Conservation (phyloP, 345 rosid species). For the Citrus unshiu region DNA sequence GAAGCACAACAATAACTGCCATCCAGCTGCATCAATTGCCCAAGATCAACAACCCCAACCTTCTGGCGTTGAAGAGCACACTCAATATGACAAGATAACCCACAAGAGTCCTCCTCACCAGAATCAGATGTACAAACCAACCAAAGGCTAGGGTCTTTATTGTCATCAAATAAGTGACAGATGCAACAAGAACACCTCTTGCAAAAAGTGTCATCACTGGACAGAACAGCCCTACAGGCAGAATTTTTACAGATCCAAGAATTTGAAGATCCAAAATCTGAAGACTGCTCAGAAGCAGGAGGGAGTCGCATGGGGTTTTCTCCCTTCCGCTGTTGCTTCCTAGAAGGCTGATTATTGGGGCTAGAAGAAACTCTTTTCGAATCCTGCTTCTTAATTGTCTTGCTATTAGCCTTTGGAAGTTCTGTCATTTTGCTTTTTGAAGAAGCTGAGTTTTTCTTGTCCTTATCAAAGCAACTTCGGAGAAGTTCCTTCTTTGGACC, state of each 20-base stretch:
- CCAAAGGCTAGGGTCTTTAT: conserved; percentile 84
- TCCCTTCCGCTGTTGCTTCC: conserved; percentile 69
- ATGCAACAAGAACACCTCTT: conserved; percentile 96
- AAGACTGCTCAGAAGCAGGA: conserved; percentile 36
- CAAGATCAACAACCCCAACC: conserved; percentile 81
- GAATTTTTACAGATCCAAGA: conserved; percentile 75
- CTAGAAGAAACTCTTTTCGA: conserved; percentile 36
- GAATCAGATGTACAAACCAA: conserved; percentile 61
- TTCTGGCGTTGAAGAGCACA: conserved; percentile 83
- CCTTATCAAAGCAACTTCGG: conserved; percentile 43
- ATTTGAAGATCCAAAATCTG: conserved; percentile 42
- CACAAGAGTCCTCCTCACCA: conserved; percentile 69
- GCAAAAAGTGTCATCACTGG: conserved; percentile 76
- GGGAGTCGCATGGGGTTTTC: conserved; percentile 51
- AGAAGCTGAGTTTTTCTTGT: conserved; percentile 46
- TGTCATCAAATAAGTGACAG: conserved; percentile 88
- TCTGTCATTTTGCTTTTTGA: conserved; percentile 70
- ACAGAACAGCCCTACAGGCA: conserved; percentile 59
- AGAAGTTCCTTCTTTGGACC: conserved; percentile 51
- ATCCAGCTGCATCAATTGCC: conserved; percentile 82
- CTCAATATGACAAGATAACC: conserved; percentile 86
- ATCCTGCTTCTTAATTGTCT: conserved; percentile 65
- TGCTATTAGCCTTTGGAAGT: conserved; percentile 36
- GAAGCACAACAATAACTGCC: conserved; percentile 92
- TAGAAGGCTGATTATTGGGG: conserved; percentile 37